A percentile compares a stretch with the other conserved stretches of the same genome.
These are phyloP conservation scores for Xylaria curta DNA, from an alignment of 495 filamentous ascomycete genomes.

Conservation along the genomic window DNA sequence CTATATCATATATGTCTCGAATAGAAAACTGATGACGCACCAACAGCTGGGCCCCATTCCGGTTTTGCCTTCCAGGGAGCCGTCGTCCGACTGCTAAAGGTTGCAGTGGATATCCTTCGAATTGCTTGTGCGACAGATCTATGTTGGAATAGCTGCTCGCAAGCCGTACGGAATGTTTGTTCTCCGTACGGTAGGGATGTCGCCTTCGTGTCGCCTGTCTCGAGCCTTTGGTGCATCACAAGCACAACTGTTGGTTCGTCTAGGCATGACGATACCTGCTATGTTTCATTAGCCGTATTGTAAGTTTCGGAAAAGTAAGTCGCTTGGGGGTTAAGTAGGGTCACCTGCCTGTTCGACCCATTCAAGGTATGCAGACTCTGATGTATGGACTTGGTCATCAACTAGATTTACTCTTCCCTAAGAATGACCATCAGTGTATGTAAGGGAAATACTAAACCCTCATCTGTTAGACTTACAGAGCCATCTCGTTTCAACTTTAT, in stretches of 20 bases:
- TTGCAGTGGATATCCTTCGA: conserved; percentile 12
- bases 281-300: neutral
- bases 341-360: conserved; percentile 6
- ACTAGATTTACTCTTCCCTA: neutral
- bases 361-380: neutral
- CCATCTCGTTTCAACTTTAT: neutral
- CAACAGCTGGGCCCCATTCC: conserved; percentile 22
- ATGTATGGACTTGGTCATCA: neutral
- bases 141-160: conserved; percentile 25
- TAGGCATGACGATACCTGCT: neutral
- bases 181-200: conserved; percentile 21
- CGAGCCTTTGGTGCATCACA: conserved; percentile 21
- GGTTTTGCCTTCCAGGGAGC: conserved; percentile 6
- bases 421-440: neutral
- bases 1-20: neutral
- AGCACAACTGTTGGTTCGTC: conserved; percentile 6
- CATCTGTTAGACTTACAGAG: neutral
- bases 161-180: conserved; percentile 1
- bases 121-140: conserved; percentile 16
- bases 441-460: neutral
- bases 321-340: neutral
- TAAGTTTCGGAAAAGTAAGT: neutral
- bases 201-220: neutral
- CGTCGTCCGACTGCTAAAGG: neutral
- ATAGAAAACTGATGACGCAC: conserved; percentile 14